Evolutionary conservation across 2,329 filamentous ascomycete genomes (phyloP).

Genomic region (Achaetomium macrosporum): DNA sequence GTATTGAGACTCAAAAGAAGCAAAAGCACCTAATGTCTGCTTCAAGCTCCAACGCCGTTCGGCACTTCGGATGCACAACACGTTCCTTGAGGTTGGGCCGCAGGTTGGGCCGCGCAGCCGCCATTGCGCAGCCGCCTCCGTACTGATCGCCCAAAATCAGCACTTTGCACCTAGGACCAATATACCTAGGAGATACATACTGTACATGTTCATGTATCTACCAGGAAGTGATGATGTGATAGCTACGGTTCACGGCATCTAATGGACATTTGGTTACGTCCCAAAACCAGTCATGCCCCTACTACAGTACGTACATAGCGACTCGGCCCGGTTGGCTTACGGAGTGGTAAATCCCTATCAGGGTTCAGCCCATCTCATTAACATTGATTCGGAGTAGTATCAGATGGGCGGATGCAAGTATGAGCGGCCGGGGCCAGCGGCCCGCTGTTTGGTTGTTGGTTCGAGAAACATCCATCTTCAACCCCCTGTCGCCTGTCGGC

Average conservation of each 20-base stretch:
- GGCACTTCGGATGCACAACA: slow-evolving; percentile 14
- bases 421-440: not conserved
- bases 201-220: no score
- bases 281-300: no score
- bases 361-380: not conserved
- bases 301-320: no score
- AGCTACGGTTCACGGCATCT: no score
- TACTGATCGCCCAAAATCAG: not conserved
- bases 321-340: no score
- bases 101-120: slow-evolving; percentile 17
- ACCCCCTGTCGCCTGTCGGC: slow-evolving; percentile 5
- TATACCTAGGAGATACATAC: no score
- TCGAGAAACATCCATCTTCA: slow-evolving; percentile 6
- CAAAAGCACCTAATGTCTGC: not conserved
- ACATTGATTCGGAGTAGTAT: not conserved
- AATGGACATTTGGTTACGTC: no score
- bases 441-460: not conserved
- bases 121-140: not conserved
- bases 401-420: slow-evolving; percentile 9
- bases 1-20: no score
- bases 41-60: not conserved
- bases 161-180: not conserved
- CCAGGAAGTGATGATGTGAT: no score
- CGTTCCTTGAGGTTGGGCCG: slow-evolving; percentile 17
- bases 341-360: not conserved